Evolutionary conservation across 2,329 filamentous ascomycete species (phyloP), one percentile per base, ranked within the genome.

Genomic region (Stagonosporopsis rhizophila): DNA sequence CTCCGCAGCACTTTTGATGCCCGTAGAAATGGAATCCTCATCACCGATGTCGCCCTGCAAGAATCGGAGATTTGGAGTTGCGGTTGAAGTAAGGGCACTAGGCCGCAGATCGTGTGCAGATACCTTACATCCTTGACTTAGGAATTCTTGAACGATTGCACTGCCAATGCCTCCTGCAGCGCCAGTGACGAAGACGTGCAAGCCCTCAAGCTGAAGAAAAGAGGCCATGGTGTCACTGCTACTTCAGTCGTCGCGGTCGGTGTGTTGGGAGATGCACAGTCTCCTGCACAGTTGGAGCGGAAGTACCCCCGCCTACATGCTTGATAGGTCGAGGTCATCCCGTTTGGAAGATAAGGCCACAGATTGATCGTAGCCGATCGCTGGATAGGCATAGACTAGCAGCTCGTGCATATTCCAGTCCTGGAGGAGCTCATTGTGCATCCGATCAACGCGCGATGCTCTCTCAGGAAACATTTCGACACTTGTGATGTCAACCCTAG

Each of bases 121-220:
- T 23, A 85, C 82, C 66, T 79, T 82, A 70, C 82, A 85, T 45
- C 82, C 82, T 64, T 82, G 79, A 22, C 82, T 77, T 52, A 84
- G 66, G 47, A 86, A 83, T 62, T 85, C 82, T 44, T 76, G 73
- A 4, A 84, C 80, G 12, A 80, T 80, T 11, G 79, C 77, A 34
- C 72, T 73, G 2, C 83, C 83, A 67, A 85, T 83, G 3, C 80
- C 80, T 14, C 82, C 81, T 15, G 79, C 78, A 15, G 82, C 82
- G 15, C 82, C 82, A 0, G 82, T 83, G 23, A 85, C 75, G 56
- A 85, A 83, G 28, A 82, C 82, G 71, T 85, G 82, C 23, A 76
- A 71, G 14, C 77, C 78, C 60, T 82, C 78, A 25, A 84, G 69
- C 2, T 72, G 75, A 6, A 84, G 72, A 55, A 82, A 83, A 1